Evolutionary conservation across 495 filamentous ascomycete species (phyloP), one percentile per base, ranked within the genome.

Genomic region (Aspergillus nanangensis): DNA sequence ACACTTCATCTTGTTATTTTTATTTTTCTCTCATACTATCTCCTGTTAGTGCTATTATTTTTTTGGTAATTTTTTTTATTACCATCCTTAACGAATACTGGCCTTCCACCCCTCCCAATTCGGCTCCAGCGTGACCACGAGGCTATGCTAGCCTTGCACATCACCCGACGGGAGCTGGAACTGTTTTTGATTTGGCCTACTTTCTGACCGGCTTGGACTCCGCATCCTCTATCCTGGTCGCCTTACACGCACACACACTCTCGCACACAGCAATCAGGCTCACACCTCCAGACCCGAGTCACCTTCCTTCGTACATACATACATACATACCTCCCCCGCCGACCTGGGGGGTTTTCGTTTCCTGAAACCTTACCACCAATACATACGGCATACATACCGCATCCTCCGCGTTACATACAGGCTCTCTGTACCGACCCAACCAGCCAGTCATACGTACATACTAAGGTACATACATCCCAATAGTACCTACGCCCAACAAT

Each of bases 131-230:
- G 52, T 61, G 58, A 47, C 50, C 55, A 56, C 55, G 53, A 59
- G 56, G 55, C 53, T 59, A 57, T 62, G 56, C 56, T 59, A 62
- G 59, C 51, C 48, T 51, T 53, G 59, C 51, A 53, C 42, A 62
- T 62, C 59, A 59, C 56, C 59, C 59, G 59, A 52, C 59, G 49
- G 56, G 43, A 57, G 46, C 53, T 54, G 50, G 46, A 44, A 41
- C 42, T 47, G 45, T 37, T 45, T 55, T 44, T 61, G 54, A 61
- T 56, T 58, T 52, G 58, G 47, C 48, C 48, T 46, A 50, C 39
- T 51, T 44, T 50, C 47, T 52, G 50, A 50, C 52, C 55, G 42
- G 45, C 52, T 50, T 51, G 17, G 39, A 50, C 47, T 53, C 47
- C 47, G 54, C 50, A 51, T 50, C 41, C 29, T n/a, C 37, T 35